A percentile compares a stretch with the other conserved stretches of the same genome.
Evolutionary conservation across 352 stramenopile genomes (phyloP).

Genomic region (Phytophthora fragariae): DNA sequence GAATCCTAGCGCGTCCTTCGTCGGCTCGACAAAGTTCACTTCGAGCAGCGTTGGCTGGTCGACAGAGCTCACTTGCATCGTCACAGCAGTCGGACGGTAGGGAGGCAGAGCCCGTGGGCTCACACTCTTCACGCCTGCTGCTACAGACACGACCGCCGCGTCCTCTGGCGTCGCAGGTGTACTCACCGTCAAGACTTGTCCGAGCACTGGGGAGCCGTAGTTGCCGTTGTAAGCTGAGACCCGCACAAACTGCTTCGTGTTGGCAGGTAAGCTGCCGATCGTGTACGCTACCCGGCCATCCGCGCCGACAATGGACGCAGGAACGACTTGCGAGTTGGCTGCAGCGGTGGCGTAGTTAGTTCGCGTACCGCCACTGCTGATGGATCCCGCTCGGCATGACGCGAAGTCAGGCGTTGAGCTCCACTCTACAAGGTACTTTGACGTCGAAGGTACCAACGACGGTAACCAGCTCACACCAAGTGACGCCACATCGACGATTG

Average conservation of each 20-base stretch:
- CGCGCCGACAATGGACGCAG: constrained; percentile 25
- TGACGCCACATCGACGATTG: constrained; percentile 63
- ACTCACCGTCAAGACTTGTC: constrained; percentile 43
- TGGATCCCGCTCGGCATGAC: constrained; percentile 38
- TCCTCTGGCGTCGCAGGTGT: constrained; percentile 28
- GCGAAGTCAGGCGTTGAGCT: constrained; percentile 47
- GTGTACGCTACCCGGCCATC: constrained; percentile 59
- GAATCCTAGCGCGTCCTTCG: constrained; percentile 75
- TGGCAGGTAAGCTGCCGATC: constrained; percentile 83
- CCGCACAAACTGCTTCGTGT: constrained; percentile 86
- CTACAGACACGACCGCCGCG: constrained; percentile 14
- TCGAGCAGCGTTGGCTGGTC: constrained; percentile 85
- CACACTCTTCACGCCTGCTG: constrained; percentile 42
- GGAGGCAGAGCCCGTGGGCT: constrained; percentile 59
- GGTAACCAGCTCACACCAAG: constrained; percentile 75
- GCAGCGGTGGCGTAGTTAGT: constrained; percentile 59
- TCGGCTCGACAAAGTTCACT: constrained; percentile 76
- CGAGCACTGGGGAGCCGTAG: constrained; percentile 73
- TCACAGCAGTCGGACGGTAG: constrained; percentile 73
- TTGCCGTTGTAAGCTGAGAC: constrained; percentile 92
- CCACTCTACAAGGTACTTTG: constrained; percentile 90
- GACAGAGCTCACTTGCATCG: constrained; percentile 76
- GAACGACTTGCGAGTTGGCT: constrained; percentile 59
- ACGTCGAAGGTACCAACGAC: constrained; percentile 35
- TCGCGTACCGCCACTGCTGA: constrained; percentile 29